Conservation (phyloP, 331 rosid species). For the Quercus phellos region DNA sequence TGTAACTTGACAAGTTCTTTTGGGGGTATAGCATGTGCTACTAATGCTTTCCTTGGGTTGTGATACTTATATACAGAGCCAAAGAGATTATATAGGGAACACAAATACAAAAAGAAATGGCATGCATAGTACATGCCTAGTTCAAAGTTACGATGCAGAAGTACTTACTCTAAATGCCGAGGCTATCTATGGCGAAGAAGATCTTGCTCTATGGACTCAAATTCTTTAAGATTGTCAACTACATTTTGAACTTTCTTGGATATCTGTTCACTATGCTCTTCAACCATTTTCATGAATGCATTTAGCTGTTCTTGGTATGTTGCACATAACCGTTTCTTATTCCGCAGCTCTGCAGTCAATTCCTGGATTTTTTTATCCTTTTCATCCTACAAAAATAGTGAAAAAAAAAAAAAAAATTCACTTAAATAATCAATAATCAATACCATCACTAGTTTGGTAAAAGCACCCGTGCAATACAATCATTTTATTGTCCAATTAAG, state of each 20-base stretch:
- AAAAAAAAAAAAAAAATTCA: background rate
- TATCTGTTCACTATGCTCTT: slow-evolving; percentile 69
- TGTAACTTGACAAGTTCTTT: too few species aligned
- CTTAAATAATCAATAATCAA: slow-evolving; percentile 3
- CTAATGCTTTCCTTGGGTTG: too few species aligned
- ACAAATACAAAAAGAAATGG: background rate
- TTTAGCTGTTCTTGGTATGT: slow-evolving; percentile 74
- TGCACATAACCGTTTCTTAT: slow-evolving; percentile 70
- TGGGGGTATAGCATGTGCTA: too few species aligned
- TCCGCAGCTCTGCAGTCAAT: slow-evolving; percentile 78
- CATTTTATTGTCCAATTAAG: background rate
- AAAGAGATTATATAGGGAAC: background rate
- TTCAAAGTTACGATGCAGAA: background rate
- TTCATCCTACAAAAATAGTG: slow-evolving; percentile 59
- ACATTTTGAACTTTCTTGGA: slow-evolving; percentile 64
- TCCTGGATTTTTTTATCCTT: slow-evolving; percentile 90
- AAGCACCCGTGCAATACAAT: background rate
- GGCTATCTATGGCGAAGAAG: slow-evolving; percentile 49
- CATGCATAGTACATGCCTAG: background rate
- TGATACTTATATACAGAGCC: background rate
- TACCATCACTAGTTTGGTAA: background rate
- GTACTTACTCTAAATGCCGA: slow-evolving; percentile 29
- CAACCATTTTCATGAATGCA: slow-evolving; percentile 67
- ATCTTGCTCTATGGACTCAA: slow-evolving; percentile 58
- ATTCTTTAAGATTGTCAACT: slow-evolving; percentile 67